Conservation (phyloP, 176 grass and related monocot species). For the Neostapfia colusana region DNA sequence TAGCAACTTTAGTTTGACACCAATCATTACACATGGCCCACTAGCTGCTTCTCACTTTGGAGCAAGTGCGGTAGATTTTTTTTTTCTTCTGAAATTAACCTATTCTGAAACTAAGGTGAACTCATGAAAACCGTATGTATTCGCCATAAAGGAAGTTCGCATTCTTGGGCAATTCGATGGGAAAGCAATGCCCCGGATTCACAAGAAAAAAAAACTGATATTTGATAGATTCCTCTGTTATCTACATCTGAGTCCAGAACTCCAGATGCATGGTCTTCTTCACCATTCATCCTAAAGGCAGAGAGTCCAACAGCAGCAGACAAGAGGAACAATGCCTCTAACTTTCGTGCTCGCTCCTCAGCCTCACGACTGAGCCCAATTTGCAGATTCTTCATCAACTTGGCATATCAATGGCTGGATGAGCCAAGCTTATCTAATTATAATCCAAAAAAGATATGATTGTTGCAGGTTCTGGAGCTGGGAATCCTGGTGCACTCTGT, state of each 20-base stretch:
- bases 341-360: not conserved
- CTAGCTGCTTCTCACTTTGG: not conserved
- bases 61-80: not conserved
- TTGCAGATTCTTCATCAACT: conserved; percentile 37
- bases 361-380: conserved; percentile 11
- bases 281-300: conserved; percentile 1
- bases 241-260: not conserved
- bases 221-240: not conserved
- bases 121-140: not conserved
- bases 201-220: not conserved
- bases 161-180: not conserved
- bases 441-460: not conserved
- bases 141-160: not conserved
- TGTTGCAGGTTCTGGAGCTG: conserved; percentile 74
- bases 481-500: conserved; percentile 91
- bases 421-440: not conserved
- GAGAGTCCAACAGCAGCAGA: conserved; percentile 17
- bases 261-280: not conserved
- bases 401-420: not conserved
- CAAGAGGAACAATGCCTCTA: conserved; percentile 32
- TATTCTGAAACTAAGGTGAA: not conserved
- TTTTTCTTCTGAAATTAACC: no score
- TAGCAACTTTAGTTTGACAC: not conserved
- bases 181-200: not conserved
- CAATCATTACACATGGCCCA: not conserved